A percentile compares a stretch with the other conserved stretches of the same genome.
Conservation (phyloP, 306 rosid species). For the Datisca glomerata region DNA sequence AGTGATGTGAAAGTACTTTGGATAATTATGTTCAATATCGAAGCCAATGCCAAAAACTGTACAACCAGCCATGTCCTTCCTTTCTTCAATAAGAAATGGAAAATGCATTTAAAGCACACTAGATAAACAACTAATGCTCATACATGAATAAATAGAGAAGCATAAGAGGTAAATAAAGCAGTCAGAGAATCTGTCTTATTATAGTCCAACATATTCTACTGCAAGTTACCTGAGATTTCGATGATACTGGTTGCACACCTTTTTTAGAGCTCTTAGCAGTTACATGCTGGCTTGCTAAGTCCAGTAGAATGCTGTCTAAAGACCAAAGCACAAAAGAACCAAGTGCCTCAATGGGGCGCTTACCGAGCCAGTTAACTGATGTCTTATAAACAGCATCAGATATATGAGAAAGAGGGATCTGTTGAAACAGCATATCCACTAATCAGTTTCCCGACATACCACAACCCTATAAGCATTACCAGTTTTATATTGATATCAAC, state of each 20-base stretch:
- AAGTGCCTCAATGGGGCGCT: conserved; percentile 44
- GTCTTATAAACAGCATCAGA: conserved; percentile 44
- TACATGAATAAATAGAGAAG: too few species aligned
- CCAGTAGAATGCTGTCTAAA: conserved; percentile 47
- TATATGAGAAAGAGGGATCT: conserved; percentile 58
- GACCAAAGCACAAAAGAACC: conserved; percentile 51
- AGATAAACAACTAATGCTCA: too few species aligned
- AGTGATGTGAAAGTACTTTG: too few species aligned
- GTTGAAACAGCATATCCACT: conserved; percentile 7
- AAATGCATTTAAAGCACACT: too few species aligned
- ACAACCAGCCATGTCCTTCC: too few species aligned
- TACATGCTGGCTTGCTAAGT: conserved; percentile 44
- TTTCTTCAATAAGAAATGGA: too few species aligned
- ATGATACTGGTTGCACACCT: conserved; percentile 35
- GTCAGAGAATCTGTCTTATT: too few species aligned
- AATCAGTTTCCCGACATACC: neutral
- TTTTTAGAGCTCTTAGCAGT: conserved; percentile 53
- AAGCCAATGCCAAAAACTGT: too few species aligned
- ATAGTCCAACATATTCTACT: too few species aligned
- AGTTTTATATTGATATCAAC: neutral
- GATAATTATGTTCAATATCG: too few species aligned
- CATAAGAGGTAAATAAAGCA: too few species aligned
- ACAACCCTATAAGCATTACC: neutral
- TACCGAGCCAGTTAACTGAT: conserved; percentile 55
- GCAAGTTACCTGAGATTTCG: conserved; percentile 55